Base-by-base conservation (phyloP, 163 green algal genomes). In the Chlorella variabilis region DNA sequence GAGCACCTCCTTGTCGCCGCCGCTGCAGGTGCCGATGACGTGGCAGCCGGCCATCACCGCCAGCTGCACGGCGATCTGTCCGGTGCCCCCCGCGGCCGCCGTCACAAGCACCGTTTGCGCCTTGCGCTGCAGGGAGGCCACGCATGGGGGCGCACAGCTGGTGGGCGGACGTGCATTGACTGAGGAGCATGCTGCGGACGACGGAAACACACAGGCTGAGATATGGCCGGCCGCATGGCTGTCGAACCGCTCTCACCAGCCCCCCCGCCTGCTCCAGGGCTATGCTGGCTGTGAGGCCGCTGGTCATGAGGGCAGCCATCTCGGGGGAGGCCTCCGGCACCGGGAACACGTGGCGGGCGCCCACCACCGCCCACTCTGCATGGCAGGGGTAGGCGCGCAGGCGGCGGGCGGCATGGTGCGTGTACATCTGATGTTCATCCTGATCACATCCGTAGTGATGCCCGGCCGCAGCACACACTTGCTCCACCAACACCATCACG, bases 221-320 rank as follows among this genome's bases (percentile, higher is more conserved):
- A n/a, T n/a, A n/a, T n/a, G n/a, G n/a, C n/a, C n/a, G n/a, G n/a
- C n/a, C n/a, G n/a, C n/a, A n/a, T n/a, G n/a, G n/a, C n/a, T n/a
- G n/a, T n/a, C n/a, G n/a, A n/a, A 31, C 42, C 51, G 59, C 56
- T 8, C 75, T 73, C 74, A 76, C 59, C 85, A 95, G 83, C 4
- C 74, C 71, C 18, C 89, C 93, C 7, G 81, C 83, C 80, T 93
- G 62, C 80, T 93, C 84, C 67, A 97, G 80, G 1, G 86, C 84
- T 33, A 98, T 95, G 69, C 89, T 95, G 3, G 96, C 96, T 15
- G 96, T 98, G 21, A 98, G 88, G n/a, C 95, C 96, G 17, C 87
- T 94, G 20, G 93, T 97, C 25, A 98, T 91, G 56, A 98, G 87
- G 0, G 94, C 94, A 25, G 98, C 89, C 34, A 93, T 76, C 75